These are phyloP conservation scores for Kluyveromyces sp. DNA, from an alignment of 1,139 yeast genomes.

Conservation along the genomic window DNA sequence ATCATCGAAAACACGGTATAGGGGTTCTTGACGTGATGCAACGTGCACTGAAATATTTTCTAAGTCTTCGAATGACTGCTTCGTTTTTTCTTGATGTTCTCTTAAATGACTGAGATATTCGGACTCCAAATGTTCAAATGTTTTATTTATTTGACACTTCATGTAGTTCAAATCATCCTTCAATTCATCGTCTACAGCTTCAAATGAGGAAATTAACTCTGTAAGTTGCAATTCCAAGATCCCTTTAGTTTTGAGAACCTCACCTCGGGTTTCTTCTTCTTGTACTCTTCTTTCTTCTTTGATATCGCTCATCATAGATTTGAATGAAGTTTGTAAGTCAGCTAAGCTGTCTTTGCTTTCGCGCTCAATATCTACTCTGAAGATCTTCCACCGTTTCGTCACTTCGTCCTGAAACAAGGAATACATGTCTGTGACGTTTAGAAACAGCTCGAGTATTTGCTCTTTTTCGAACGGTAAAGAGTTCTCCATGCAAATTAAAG, in stretches of 20 bases:
- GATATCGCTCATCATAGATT: conserved; percentile 10
- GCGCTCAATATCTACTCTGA: conserved; percentile 6
- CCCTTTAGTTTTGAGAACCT: conserved; percentile 7
- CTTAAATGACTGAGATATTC: background rate
- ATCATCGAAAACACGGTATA: background rate
- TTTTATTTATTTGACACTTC: background rate
- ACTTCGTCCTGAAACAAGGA: conserved; percentile 22
- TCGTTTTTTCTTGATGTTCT: background rate
- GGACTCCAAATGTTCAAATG: background rate
- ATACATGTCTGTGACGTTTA: conserved; percentile 40
- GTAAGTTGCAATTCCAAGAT: background rate
- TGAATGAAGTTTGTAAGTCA: conserved; percentile 10
- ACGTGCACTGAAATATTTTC: background rate
- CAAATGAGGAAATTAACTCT: background rate
- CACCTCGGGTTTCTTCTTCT: conserved; percentile 15
- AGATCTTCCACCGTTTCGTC: conserved; percentile 14
- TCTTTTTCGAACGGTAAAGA: conserved; percentile 48
- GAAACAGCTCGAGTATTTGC: conserved; percentile 40
- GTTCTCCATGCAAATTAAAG: conserved; percentile 44
- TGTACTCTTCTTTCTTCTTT: conserved; percentile 8
- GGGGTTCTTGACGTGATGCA: background rate
- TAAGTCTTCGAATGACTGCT: background rate
- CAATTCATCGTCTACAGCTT: background rate
- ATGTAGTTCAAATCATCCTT: background rate
- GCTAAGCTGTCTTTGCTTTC: conserved; percentile 9